phyloP scores from a whole-genome alignment of 2,329 filamentous ascomycete species.

The Microthyrium microscopicum region DNA sequence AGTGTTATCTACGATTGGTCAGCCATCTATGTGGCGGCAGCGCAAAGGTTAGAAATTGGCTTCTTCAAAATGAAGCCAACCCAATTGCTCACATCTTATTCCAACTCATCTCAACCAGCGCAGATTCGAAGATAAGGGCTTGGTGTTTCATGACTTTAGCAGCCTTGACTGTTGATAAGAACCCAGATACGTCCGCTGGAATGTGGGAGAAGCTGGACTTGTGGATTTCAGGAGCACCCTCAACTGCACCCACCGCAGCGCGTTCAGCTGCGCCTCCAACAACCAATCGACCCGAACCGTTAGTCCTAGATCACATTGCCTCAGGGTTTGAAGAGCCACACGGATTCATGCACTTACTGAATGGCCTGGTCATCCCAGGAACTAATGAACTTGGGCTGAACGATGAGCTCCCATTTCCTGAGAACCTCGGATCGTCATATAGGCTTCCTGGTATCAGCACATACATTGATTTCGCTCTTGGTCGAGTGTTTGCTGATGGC shows the following conservation, averaged over 20 bases:
- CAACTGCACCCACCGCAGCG: background rate
- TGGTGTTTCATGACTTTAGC: slow-evolving; percentile 67
- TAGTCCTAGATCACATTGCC: slow-evolving; percentile 55
- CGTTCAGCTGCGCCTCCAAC: slow-evolving; percentile 1
- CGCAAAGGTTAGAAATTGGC: slow-evolving; percentile 51
- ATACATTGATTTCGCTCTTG: slow-evolving; percentile 82
- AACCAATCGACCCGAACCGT: slow-evolving; percentile 7
- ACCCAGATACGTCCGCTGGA: slow-evolving; percentile 44
- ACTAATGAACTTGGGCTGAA: slow-evolving; percentile 44
- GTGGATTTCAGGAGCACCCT: slow-evolving; percentile 52
- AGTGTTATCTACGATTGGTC: slow-evolving; percentile 80
- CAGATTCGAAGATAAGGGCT: slow-evolving; percentile 62
- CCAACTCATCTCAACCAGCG: slow-evolving; percentile 58
- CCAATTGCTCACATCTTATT: slow-evolving; percentile 62
- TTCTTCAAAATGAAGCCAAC: slow-evolving; percentile 45
- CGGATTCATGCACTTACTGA: slow-evolving; percentile 65
- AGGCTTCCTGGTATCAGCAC: slow-evolving; percentile 77
- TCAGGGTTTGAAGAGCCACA: slow-evolving; percentile 72
- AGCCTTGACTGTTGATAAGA: slow-evolving; percentile 61
- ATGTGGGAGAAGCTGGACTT: slow-evolving; percentile 72
- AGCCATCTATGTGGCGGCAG: slow-evolving; percentile 67
- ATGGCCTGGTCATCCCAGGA: slow-evolving; percentile 52
- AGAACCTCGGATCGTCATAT: slow-evolving; percentile 60
- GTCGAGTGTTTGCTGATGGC: slow-evolving; percentile 55
- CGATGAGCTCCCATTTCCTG: slow-evolving; percentile 71